phyloP scores from a whole-genome alignment of 441 rosid genomes.

The Populus tomentosa region DNA sequence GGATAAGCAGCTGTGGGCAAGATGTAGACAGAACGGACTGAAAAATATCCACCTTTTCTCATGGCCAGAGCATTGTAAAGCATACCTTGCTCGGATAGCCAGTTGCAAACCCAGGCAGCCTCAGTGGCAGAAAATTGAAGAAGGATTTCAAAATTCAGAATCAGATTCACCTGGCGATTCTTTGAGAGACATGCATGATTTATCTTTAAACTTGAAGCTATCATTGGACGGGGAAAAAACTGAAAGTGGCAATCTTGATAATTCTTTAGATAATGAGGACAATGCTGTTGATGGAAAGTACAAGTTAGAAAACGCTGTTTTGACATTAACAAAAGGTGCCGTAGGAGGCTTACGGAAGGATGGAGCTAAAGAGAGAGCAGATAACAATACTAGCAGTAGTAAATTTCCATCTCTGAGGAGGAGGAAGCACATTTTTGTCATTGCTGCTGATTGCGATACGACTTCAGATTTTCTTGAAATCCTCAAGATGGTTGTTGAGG shows the following conservation, averaged over 20 bases:
- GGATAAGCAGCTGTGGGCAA: conserved; percentile 84
- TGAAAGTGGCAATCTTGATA: conserved; percentile 48
- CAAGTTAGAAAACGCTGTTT: conserved; percentile 53
- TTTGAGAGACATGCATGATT: conserved; percentile 78
- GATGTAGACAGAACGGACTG: conserved; percentile 81
- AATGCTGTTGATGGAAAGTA: conserved; percentile 40
- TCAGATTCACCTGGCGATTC: conserved; percentile 89
- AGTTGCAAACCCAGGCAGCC: conserved; percentile 85
- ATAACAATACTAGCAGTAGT: conserved; percentile 33
- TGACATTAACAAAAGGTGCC: conserved; percentile 58
- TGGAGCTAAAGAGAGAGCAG: conserved; percentile 49
- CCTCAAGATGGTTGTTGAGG: conserved; percentile 48
- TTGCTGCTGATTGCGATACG: conserved; percentile 69
- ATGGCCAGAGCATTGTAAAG: conserved; percentile 94
- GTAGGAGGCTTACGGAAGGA: conserved; percentile 42
- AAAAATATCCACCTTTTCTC: conserved; percentile 85
- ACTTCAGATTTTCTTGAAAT: conserved; percentile 45
- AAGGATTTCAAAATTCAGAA: conserved; percentile 55
- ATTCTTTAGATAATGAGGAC: conserved; percentile 46
- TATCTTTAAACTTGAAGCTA: conserved; percentile 80
- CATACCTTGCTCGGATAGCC: conserved; percentile 77
- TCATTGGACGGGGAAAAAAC: conserved; percentile 75
- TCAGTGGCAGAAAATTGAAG: conserved; percentile 72
- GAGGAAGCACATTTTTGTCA: conserved; percentile 64
- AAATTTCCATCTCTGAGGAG: conserved; percentile 72